Evolutionary conservation across 164 flowering plant genomes (phyloP).

Genomic region (Annona squamosa): DNA sequence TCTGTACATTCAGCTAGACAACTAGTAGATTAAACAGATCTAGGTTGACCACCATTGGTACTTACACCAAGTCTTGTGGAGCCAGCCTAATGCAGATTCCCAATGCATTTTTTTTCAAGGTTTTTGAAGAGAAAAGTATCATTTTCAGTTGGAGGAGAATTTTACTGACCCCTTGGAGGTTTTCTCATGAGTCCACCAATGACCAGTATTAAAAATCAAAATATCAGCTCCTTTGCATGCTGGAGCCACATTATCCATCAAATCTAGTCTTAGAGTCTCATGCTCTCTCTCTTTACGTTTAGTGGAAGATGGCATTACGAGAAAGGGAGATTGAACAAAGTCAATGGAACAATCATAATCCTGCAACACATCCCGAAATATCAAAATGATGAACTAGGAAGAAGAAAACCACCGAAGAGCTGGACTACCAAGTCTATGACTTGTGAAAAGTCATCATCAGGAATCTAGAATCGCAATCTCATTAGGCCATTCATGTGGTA

Average conservation of each 20-base stretch:
- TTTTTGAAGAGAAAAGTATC: neutral
- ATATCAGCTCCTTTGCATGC: slow-evolving; percentile 64
- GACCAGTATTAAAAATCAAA: slow-evolving; percentile 76
- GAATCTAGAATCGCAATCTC: neutral
- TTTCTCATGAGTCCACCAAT: slow-evolving; percentile 96
- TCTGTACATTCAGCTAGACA: too few relatives aligned
- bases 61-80: too few relatives aligned
- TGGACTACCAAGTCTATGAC: neutral
- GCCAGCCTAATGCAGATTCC: too few relatives aligned
- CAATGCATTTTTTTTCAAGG: too few relatives aligned
- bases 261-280: slow-evolving; percentile 67
- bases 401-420: neutral
- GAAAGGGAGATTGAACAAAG: slow-evolving; percentile 66
- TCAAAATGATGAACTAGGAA: neutral
- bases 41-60: too few relatives aligned
- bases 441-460: neutral
- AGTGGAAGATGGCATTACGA: slow-evolving; percentile 48
- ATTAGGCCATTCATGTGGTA: neutral
- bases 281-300: slow-evolving; percentile 34
- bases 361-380: slow-evolving; percentile 25
- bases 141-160: neutral
- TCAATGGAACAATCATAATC: slow-evolving; percentile 70
- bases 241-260: slow-evolving; percentile 53
- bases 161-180: slow-evolving; percentile 72
- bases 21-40: too few relatives aligned